phyloP scores from a whole-genome alignment of 2,329 filamentous ascomycete genomes.

The Blumeria graminis region DNA sequence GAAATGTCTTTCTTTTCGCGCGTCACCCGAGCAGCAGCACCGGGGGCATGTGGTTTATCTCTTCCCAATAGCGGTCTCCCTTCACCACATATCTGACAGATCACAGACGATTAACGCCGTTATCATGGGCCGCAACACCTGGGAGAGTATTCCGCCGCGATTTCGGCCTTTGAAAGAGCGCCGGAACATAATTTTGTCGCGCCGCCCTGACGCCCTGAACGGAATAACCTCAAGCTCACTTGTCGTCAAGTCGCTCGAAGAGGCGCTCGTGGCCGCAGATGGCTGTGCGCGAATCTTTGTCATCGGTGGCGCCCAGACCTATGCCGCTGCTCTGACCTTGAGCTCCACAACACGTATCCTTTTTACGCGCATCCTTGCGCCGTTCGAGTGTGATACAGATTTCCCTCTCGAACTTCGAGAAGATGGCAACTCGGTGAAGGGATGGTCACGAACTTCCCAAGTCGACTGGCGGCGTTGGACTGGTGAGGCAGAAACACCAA shows the following conservation, averaged over 20 bases:
- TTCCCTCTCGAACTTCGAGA: conserved; percentile 35
- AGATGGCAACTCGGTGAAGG: conserved; percentile 8
- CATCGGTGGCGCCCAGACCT: conserved; percentile 78
- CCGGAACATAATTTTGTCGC: conserved; percentile 58
- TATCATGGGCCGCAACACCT: conserved; percentile 95
- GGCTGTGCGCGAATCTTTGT: conserved; percentile 34
- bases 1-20: conserved; percentile 94
- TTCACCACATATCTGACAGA: background rate
- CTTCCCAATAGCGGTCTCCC: background rate
- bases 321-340: conserved; percentile 40
- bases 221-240: conserved; percentile 2
- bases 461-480: conserved; percentile 35
- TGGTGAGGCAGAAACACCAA: conserved; percentile 35
- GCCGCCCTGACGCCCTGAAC: conserved; percentile 19
- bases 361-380: conserved; percentile 40
- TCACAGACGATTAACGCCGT: conserved; percentile 36
- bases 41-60: conserved; percentile 7
- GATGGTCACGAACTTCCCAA: conserved; percentile 30
- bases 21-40: conserved; percentile 35
- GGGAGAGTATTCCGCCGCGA: conserved; percentile 61
- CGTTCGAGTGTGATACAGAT: conserved; percentile 55
- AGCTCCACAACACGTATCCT: conserved; percentile 36
- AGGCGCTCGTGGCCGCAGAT: conserved; percentile 1
- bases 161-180: conserved; percentile 62
- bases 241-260: conserved; percentile 3